Evolutionary conservation across 208 protist genomes (phyloP), one percentile per base, ranked within the genome.

Genomic region (Crithidia sp.): DNA sequence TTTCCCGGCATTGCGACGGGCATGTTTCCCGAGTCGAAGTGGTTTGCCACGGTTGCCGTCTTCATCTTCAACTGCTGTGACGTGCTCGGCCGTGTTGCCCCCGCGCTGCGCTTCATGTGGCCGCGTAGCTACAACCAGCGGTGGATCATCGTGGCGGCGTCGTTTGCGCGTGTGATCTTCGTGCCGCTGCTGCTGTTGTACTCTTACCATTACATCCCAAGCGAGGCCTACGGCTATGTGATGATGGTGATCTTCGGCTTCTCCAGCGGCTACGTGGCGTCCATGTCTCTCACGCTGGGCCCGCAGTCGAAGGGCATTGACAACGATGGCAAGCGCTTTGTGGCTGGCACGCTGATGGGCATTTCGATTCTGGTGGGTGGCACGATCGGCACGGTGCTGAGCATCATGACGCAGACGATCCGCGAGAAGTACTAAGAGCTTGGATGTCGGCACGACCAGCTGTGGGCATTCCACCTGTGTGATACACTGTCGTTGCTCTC

Each of bases 21-120:
- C 52, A 79, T 88, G 64, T 83, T 87, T 45, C 68, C 63, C 9
- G 47, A 75, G 9, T 76, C 84, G 55, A 84, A 85, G 67, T 94
- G 86, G 86, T 94, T 75, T 62, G 72, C 76, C 4, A 89, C 85
- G 2, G n/a, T 87, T n/a, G 60, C 83, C 3, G 76, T 91, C 28
- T 79, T 86, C 49, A 50, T 87, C 59, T 94, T 88, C 74, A 94
- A 91, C 74, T 39, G 78, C 49, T 62, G 43, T 12, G 86, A 93
- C 56, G 79, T 79, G 36, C 12, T 82, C 39, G 88, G 88, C 6
- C 81, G 84, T 39, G 85, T 82, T 64, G 53, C 75, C 16, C 80
- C 86, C 10, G 81, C 85, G 43, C 62, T 90, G 36, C 71, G 82
- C 56, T 72, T 68, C 45, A 70, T 83, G 55, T 85, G 82, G 85